These are phyloP conservation scores for Pseudogymnoascus sp. DNA, from an alignment of 2,329 filamentous ascomycete species.

Conservation along the genomic window DNA sequence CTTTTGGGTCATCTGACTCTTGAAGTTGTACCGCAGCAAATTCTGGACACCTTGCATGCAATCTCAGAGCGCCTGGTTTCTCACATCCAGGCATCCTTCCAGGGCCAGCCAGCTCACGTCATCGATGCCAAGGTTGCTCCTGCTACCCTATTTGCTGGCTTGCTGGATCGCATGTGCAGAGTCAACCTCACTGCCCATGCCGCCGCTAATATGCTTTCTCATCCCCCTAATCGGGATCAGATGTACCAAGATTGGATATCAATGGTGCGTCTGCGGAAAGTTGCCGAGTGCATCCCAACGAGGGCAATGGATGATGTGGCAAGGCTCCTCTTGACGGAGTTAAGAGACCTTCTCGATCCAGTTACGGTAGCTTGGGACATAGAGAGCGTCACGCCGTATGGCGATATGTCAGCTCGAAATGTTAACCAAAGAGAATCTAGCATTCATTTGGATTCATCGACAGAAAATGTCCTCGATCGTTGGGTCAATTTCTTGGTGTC, in stretches of 20 bases:
- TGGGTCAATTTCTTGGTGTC: conserved; percentile 68
- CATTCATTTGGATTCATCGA: conserved; percentile 35
- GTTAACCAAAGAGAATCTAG: conserved; percentile 35
- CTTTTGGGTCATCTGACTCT: conserved; percentile 84
- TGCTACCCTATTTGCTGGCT: conserved; percentile 77
- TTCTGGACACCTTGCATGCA: conserved; percentile 78
- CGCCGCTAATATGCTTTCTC: conserved; percentile 84
- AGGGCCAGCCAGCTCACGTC: conserved; percentile 77
- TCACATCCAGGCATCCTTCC: conserved; percentile 80
- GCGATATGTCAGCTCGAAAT: conserved; percentile 45
- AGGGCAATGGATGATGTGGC: conserved; percentile 61
- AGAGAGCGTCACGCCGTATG: conserved; percentile 54
- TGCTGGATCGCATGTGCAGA: conserved; percentile 78
- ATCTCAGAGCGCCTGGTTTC: conserved; percentile 75
- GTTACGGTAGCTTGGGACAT: conserved; percentile 58
- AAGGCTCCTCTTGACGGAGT: conserved; percentile 55
- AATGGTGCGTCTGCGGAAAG: conserved; percentile 54
- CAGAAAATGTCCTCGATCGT: conserved; percentile 66
- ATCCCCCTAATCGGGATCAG: conserved; percentile 80
- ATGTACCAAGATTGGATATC: conserved; percentile 92
- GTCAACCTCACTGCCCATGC: conserved; percentile 93
- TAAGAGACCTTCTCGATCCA: conserved; percentile 64
- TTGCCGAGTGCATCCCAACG: conserved; percentile 56
- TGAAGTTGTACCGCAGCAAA: conserved; percentile 81
- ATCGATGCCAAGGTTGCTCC: conserved; percentile 80